phyloP scores from a whole-genome alignment of 2,329 filamentous ascomycete genomes.

The Colletotrichum chlorophyti region DNA sequence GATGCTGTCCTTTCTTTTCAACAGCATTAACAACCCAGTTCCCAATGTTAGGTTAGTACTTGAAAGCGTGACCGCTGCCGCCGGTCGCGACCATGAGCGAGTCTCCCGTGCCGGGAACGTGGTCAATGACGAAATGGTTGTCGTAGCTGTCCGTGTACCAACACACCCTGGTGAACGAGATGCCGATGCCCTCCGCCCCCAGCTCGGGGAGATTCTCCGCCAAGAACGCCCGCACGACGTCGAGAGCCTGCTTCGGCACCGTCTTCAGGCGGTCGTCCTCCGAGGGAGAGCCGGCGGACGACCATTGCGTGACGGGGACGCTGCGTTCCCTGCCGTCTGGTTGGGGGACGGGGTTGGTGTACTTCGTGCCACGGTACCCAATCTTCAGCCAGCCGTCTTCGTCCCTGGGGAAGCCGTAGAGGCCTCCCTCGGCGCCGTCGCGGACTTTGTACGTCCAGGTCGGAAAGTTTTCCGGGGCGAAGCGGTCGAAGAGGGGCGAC shows the following conservation, averaged over 20 bases:
- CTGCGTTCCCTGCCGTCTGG: slow-evolving; percentile 44
- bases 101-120: slow-evolving; percentile 43
- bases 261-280: slow-evolving; percentile 28
- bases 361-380: slow-evolving; percentile 38
- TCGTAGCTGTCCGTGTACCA: slow-evolving; percentile 65
- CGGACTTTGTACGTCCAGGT: slow-evolving; percentile 30
- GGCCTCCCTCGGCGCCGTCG: slow-evolving; percentile 32
- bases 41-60: slow-evolving; percentile 66
- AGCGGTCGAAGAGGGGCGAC: slow-evolving; percentile 21
- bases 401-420: slow-evolving; percentile 37
- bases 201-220: slow-evolving; percentile 51
- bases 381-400: slow-evolving; percentile 35
- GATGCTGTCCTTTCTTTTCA: slow-evolving; percentile 42
- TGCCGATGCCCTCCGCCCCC: slow-evolving; percentile 35
- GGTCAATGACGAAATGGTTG: slow-evolving; percentile 54
- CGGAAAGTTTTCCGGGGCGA: slow-evolving; percentile 31
- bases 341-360: slow-evolving; percentile 46
- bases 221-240: slow-evolving; percentile 40
- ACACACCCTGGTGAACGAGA: slow-evolving; percentile 55
- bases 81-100: slow-evolving; percentile 64
- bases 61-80: slow-evolving; percentile 68
- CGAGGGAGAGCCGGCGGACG: not conserved
- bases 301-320: slow-evolving; percentile 47
- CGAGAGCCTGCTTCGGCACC: slow-evolving; percentile 32
- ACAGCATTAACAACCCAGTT: slow-evolving; percentile 60